A percentile compares a stretch with the other conserved stretches of the same genome.
phyloP scores from a whole-genome alignment of 257 asterid genomes.

The Verbena officinalis region DNA sequence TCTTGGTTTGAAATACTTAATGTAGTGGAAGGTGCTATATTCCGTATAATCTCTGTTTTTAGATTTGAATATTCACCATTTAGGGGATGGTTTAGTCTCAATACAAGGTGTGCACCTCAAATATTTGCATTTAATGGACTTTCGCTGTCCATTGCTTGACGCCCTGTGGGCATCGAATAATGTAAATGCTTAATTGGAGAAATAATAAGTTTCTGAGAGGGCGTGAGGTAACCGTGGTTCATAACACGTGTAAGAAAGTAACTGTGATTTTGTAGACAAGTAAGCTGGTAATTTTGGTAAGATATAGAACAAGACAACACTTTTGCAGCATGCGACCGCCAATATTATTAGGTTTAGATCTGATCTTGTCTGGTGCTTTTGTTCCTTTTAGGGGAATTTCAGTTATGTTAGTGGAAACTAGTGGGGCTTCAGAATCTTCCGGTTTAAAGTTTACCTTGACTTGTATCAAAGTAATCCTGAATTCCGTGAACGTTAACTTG shows the following conservation, averaged over 20 bases:
- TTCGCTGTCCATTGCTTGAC: conserved; percentile 5
- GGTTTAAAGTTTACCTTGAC: background rate
- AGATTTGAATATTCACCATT: background rate
- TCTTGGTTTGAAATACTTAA: conserved; percentile 5
- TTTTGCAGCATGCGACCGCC: background rate
- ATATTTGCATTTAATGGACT: conserved; percentile 3
- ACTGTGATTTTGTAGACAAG: background rate
- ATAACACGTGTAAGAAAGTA: background rate
- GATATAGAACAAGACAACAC: background rate
- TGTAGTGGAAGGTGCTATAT: background rate
- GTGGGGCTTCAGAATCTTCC: background rate
- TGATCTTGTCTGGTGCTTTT: conserved; percentile 5
- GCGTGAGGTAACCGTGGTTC: background rate
- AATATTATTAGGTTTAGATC: background rate
- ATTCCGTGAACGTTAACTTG: background rate
- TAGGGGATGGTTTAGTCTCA: background rate
- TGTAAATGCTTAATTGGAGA: conserved; percentile 13
- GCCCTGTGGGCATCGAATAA: background rate
- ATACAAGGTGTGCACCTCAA: background rate
- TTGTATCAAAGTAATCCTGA: background rate
- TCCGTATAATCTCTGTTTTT: background rate
- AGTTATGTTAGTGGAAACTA: background rate
- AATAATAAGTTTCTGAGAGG: conserved; percentile 1
- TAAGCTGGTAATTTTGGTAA: background rate
- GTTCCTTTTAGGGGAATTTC: background rate